Base-by-base conservation (phyloP, 805 yeast genomes). In the Ogataea ganodermae region DNA sequence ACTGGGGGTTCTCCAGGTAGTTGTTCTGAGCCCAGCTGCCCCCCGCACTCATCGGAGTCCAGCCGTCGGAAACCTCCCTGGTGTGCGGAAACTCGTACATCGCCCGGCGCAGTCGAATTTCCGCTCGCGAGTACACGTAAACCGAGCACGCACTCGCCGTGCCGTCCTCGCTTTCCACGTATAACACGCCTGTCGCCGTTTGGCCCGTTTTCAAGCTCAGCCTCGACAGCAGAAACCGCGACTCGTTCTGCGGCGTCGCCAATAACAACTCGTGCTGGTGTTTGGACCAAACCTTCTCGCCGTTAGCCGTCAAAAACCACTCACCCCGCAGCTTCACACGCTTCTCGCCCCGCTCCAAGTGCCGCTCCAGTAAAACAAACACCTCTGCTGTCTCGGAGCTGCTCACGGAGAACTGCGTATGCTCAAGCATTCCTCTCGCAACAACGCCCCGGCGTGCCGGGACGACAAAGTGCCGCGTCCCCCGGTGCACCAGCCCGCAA, bases 1-100 rank as follows among this genome's bases (percentile, higher is more conserved):
- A 81, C 52, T 81, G 87, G 0, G 89, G 89, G 51, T 84, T 84
- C 8, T 67, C 57, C 17, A 76, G 57, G 53, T 72, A 84, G 0
- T 75, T 62, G 6, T 74, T 66, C 20, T 67, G 48, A 0, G 74
- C 49, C 79, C 81, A 78, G 54, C 72, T 77, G 0, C 89, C 89
- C 2, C 87, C 88, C 37, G 74, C 62, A 13, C 61, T 62, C 2
- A 59, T 61, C 1, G 63, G 54, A 9, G 62, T 62, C 88, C 88
- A 84, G 21, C 58, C 57, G 16, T 73, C 83, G 1, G 59, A 48
- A 2, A 66, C 23, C 2, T 61, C 38, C 20, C 56, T 42, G 3
- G 61, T 43, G 41, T 60, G 62, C 22, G 52, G 50, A n/a, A 55
- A 55, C 7, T 33, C 40, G 14, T 39, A 35, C 1, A 43, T 4